Evolutionary conservation across 371 early-diverging fungal genomes (phyloP), one percentile per base, ranked within the genome.

Genomic region (Mucor saturninus): DNA sequence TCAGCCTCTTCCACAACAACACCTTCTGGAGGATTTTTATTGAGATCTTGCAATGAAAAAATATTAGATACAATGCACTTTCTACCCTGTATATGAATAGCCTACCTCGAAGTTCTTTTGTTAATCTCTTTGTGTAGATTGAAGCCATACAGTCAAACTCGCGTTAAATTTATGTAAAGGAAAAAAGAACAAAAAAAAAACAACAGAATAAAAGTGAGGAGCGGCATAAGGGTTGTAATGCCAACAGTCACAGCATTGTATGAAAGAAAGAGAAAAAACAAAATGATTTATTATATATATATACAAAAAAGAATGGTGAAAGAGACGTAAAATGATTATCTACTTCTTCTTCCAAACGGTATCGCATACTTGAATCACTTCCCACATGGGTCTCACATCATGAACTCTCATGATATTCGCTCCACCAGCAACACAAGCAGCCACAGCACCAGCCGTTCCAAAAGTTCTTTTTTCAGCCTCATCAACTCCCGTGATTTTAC

Each of bases 361-460:
- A 75, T 97, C 98, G 14, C 95, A 85, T 3, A 98, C 91, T 66
- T 85, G 83, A 49, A 90, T 84, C 0, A 95, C 95, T 70, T 97
- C 95, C 55, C 81, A 75, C 89, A 96, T 95, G 62, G 93, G 93
- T 21, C 86, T 86, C 21, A 98, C 94, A 74, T 98, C 98, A 71
- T 98, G 99, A 0, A 98, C 95, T 30, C 99, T 80, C 26, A 98
- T 66, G 42, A 98, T 88, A 56, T 85, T 79, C 0, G 95, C 94
- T 15, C 94, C 95, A 8, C 91, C 93, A 15, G 92, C 91, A 31
- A 98, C 86, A 38, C 92, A 86, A 4, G 95, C 95, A 0, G 95
- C 86, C 64, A 93, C 90, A 0, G 98, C 95, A 40, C 95, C 98
- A 0, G 98, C 97, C 0, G 98, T 99, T 35, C 95, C 98, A 85